phyloP scores from a whole-genome alignment of 106 monocot genomes.

The Agapanthus africanus region DNA sequence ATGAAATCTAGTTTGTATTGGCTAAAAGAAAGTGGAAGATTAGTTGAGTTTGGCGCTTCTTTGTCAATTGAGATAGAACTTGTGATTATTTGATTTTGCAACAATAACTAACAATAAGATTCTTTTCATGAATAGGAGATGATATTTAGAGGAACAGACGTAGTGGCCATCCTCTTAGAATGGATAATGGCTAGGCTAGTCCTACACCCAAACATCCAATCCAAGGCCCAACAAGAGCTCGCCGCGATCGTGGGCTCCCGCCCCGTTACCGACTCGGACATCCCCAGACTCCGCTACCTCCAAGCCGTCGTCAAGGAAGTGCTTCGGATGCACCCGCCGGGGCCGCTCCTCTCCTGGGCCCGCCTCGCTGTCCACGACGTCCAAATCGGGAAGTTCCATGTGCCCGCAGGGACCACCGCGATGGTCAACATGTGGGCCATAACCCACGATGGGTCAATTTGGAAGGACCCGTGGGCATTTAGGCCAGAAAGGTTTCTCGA shows the following conservation, averaged over 20 bases:
- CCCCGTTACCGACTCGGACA: constrained; percentile 32
- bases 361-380: constrained; percentile 42
- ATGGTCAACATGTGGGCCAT: constrained; percentile 94
- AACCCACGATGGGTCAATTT: constrained; percentile 26
- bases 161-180: constrained; percentile 59
- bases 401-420: constrained; percentile 60
- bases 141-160: constrained; percentile 65
- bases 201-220: constrained; percentile 44
- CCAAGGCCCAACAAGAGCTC: constrained; percentile 41
- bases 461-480: constrained; percentile 16
- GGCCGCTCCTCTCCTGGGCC: constrained; percentile 74
- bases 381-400: constrained; percentile 36
- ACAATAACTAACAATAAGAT: background rate
- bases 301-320: constrained; percentile 58
- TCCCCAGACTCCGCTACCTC: constrained; percentile 43
- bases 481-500: constrained; percentile 14
- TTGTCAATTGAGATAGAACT: too few species aligned
- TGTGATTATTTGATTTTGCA: background rate
- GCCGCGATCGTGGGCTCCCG: constrained; percentile 16
- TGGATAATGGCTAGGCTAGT: constrained; percentile 68
- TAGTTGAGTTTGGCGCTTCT: too few species aligned
- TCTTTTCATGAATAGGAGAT: constrained; percentile 35
- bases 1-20: too few species aligned
- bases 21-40: too few species aligned
- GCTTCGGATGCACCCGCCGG: constrained; percentile 69